Percentiles rank a stretch among this genome's conserved stretches.
Evolutionary conservation across 2,329 filamentous ascomycete genomes (phyloP).

Genomic region (Fusarium ambrosium): DNA sequence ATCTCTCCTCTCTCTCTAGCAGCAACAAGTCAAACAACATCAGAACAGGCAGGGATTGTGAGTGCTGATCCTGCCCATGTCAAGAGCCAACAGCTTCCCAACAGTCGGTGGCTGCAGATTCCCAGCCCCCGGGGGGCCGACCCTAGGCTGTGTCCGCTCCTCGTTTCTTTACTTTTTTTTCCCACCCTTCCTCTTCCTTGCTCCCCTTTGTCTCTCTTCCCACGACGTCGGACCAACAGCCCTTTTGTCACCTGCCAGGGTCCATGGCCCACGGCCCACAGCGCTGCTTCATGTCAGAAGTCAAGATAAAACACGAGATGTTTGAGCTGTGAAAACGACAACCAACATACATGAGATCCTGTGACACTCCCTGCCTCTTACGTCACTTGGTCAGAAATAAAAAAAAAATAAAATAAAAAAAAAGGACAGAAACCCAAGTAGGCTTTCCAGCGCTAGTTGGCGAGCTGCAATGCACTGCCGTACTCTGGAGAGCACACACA

Average conservation of each 20-base stretch:
- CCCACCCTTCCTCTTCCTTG: not conserved
- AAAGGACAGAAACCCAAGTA: not conserved
- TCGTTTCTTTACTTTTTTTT: slow-evolving; percentile 1
- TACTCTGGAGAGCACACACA: not conserved
- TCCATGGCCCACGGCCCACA: slow-evolving; percentile 31
- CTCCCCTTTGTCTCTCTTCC: slow-evolving; percentile 15
- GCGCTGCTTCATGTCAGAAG: slow-evolving; percentile 23
- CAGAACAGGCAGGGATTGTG: slow-evolving; percentile 24
- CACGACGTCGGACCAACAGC: slow-evolving; percentile 43
- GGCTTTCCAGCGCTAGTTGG: not conserved
- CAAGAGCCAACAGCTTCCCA: slow-evolving; percentile 36
- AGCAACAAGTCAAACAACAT: not conserved
- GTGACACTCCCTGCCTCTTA: slow-evolving; percentile 19
- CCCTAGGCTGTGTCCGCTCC: slow-evolving; percentile 37
- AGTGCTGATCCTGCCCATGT: slow-evolving; percentile 35
- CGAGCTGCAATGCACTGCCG: not conserved
- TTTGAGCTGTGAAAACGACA: slow-evolving; percentile 23
- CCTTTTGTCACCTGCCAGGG: slow-evolving; percentile 27
- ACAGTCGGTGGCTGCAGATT: slow-evolving; percentile 40
- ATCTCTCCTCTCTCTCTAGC: slow-evolving; percentile 9
- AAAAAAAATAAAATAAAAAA: not conserved
- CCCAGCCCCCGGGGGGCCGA: slow-evolving; percentile 41
- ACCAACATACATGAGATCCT: slow-evolving; percentile 32
- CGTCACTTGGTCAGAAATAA: slow-evolving; percentile 12
- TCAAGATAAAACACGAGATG: slow-evolving; percentile 36